phyloP scores from a whole-genome alignment of 257 asterid genomes.

The Primulina eburnea region DNA sequence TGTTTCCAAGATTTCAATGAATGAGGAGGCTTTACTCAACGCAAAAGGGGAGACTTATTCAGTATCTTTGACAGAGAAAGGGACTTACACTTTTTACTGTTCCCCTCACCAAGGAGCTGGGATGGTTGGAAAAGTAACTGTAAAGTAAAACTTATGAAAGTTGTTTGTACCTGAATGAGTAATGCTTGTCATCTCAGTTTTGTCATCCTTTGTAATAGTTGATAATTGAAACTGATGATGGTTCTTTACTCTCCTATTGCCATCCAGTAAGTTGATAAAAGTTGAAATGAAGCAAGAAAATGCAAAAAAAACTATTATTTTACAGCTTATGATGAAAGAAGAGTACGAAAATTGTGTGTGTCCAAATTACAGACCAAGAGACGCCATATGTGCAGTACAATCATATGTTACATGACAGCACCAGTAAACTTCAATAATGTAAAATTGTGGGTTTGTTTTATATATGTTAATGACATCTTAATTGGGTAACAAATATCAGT shows the following conservation, averaged over 20 bases:
- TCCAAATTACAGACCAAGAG: not conserved
- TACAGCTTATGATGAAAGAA: conserved; percentile 19
- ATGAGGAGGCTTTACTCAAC: conserved; percentile 56
- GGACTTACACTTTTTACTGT: conserved; percentile 82
- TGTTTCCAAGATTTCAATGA: conserved; percentile 63
- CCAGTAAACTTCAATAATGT: conserved; percentile 5
- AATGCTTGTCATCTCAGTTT: conserved; percentile 24
- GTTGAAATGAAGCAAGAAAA: not conserved
- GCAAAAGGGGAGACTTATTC: conserved; percentile 59
- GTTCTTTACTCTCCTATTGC: not conserved
- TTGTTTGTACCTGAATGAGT: not conserved
- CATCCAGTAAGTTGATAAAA: not conserved
- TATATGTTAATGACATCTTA: conserved; percentile 8
- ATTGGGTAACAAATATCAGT: not conserved
- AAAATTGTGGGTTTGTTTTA: not conserved
- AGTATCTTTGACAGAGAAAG: conserved; percentile 73
- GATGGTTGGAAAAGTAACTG: conserved; percentile 76
- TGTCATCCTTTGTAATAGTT: conserved; percentile 8
- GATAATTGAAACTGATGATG: not conserved
- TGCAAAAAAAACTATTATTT: not conserved
- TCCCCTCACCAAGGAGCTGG: conserved; percentile 84
- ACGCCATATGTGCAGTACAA: not conserved
- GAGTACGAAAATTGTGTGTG: conserved; percentile 6
- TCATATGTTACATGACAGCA: conserved; percentile 8
- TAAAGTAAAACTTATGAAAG: conserved; percentile 33